Conservation (phyloP, 2,329 filamentous ascomycete species). For the Fusarium sp. region DNA sequence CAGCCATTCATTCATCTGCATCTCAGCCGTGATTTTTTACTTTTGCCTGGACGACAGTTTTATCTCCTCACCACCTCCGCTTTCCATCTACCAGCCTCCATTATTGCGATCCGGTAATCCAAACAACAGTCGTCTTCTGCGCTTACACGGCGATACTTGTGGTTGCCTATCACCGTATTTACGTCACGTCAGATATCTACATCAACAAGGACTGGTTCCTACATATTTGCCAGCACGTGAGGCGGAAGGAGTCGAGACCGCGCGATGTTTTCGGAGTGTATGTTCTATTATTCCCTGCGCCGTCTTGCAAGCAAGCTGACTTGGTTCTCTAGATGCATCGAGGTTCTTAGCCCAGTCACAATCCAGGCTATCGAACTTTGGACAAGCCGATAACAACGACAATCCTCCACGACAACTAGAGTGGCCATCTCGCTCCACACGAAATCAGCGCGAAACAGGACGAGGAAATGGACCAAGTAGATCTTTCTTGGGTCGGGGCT, state of each 20-base stretch:
- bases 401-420: conserved; percentile 45
- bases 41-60: conserved; percentile 17
- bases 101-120: conserved; percentile 2
- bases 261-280: conserved; percentile 81
- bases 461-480: conserved; percentile 49
- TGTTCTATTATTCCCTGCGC: conserved; percentile 50
- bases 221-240: conserved; percentile 41
- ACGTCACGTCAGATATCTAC: conserved; percentile 37
- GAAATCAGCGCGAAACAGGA: conserved; percentile 47
- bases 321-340: conserved; percentile 79
- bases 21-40: conserved; percentile 33
- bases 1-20: conserved; percentile 28
- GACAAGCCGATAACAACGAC: conserved; percentile 63
- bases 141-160: conserved; percentile 29
- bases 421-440: conserved; percentile 50
- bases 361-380: conserved; percentile 82
- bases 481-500: conserved; percentile 57
- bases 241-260: conserved; percentile 49
- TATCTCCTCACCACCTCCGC: conserved; percentile 10
- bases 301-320: conserved; percentile 20
- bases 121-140: conserved; percentile 18
- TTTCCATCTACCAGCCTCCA: conserved; percentile 4
- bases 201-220: conserved; percentile 15
- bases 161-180: conserved; percentile 27
- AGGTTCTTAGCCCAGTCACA: conserved; percentile 96